Conservation (phyloP, 2,329 filamentous ascomycete genomes). For the Claviceps spartinae region DNA sequence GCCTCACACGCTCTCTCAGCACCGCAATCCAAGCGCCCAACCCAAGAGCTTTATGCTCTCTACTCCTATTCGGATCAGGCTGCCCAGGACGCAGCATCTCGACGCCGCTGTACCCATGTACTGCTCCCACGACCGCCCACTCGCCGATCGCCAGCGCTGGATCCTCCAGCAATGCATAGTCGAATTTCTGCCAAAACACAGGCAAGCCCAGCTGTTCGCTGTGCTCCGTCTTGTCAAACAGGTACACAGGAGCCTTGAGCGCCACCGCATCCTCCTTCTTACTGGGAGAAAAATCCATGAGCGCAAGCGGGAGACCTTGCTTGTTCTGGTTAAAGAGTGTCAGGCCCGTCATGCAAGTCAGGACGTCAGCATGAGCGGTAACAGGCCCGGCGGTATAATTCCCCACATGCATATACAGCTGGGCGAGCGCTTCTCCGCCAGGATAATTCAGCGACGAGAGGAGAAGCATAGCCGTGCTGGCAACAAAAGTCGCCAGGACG, state of each 20-base stretch:
- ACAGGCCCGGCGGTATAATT: slow-evolving; percentile 15
- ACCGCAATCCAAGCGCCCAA: slow-evolving; percentile 26
- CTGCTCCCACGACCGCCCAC: slow-evolving; percentile 44
- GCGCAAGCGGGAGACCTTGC: slow-evolving; percentile 22
- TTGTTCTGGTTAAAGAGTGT: slow-evolving; percentile 48
- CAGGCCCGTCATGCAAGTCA: slow-evolving; percentile 58
- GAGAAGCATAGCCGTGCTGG: slow-evolving; percentile 55
- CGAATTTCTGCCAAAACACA: slow-evolving; percentile 49
- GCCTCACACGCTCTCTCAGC: slow-evolving; percentile 28
- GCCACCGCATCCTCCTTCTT: background rate
- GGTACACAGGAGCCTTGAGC: slow-evolving; percentile 15
- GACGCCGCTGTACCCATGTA: slow-evolving; percentile 45
- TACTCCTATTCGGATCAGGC: slow-evolving; percentile 1
- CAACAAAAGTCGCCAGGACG: slow-evolving; percentile 42
- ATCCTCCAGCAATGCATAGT: slow-evolving; percentile 47
- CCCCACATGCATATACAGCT: slow-evolving; percentile 28
- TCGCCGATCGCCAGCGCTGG: slow-evolving; percentile 29
- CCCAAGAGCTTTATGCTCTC: slow-evolving; percentile 26
- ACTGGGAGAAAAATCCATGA: slow-evolving; percentile 2
- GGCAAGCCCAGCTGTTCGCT: slow-evolving; percentile 27
- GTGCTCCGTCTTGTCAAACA: slow-evolving; percentile 53
- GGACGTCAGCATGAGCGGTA: slow-evolving; percentile 48
- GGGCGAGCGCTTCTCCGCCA: slow-evolving; percentile 62
- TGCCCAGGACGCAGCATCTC: slow-evolving; percentile 40
- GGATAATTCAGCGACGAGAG: slow-evolving; percentile 88